Base-by-base conservation (phyloP, 768 basidiomycete genomes). In the Tephrocybe sp. region DNA sequence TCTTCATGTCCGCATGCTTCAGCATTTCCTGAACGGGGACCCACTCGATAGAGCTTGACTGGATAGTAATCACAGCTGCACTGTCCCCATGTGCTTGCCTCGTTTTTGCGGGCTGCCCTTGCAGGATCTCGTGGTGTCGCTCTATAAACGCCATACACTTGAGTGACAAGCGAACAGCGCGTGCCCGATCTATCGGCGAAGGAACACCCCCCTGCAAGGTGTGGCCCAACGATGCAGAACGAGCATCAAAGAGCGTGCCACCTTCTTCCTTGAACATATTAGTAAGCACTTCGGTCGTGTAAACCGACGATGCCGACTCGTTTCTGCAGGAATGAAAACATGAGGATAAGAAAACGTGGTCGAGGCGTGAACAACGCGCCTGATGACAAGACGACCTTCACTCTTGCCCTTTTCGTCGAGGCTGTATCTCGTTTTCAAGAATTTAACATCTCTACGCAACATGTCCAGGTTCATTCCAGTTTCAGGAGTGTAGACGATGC, bases 251-350 rank as follows among this genome's bases (percentile, higher is more conserved):
- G 19, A 97, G 74, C 4, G 75, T 55, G 21, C 85, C 85, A n/a
- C 97, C 97, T 68, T 98, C 95, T 64, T 97, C 95, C 61, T 88
- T 86, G 68, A 97, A 70, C 77, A 99, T 97, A 66, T 90, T 90
- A 52, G 88, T 94, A 58, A 99, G 80, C 47, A 97, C 79, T 7
- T 91, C 84, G 6, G 94, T 94, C 12, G 88, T 86, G 74, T 98
- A 99, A 21, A 97, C 88, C 8, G 72, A 72, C 12, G 94, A 97
- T 1, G 95, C 75, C 24, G 73, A 75, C 71, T 99, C 97, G 68
- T 84, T 94, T 48, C 94, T 94, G 61, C 2, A 27, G 11, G 25
- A 16, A 13, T 4, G 40, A 57, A 1, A 57, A 42, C 16, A 54
- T 41, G 30, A 40, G 47, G 15, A 19, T 8, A 11, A 13, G 10